Base-by-base conservation (phyloP, 2,329 filamentous ascomycete species). In the Aspergillus neoniger region DNA sequence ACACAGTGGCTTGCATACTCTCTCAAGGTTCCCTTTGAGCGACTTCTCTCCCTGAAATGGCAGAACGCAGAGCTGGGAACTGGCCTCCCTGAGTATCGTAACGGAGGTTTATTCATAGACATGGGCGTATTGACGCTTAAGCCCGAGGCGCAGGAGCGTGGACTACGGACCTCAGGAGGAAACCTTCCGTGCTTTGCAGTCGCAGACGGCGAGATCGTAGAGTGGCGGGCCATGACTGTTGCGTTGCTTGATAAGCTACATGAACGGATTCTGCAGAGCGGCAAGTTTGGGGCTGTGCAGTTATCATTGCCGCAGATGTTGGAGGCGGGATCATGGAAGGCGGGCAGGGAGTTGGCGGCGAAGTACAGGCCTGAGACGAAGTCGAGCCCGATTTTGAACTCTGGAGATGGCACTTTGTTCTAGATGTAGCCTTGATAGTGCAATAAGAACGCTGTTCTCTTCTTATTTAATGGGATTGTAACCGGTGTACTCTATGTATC, bases 1-100 rank as follows among this genome's bases (percentile, higher is more conserved):
- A 90, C 88, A 0, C 88, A 91, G 70, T 91, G 88, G 89, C 82
- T 91, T 5, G 85, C 84, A 1, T 91, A 91, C 73, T 91, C 88
- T 0, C 78, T 91, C 7, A 90, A 89, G 77, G 87, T 90, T 4
- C 84, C 85, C 0, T 86, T 88, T 67, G 79, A 82, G 51, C 79
- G 80, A 2, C 72, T 86, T 1, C 75, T 88, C 9, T 78, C 79
- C 1, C 78, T 82, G 14, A 75, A 80, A 12, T 86, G 85, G 74
- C 77, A 74, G 8, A 85, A 85, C 39, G 74, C 78, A 2, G 77
- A 84, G 19, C 80, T 87, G 0, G 80, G 88, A 8, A 91, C 89
- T 0, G 89, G 86, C 0, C 77, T 91, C 3, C 87, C 89, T 0
- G 89, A 91, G 70, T 91, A 91, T 66, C 83, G 89, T 55, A 91